Evolutionary conservation across 2,329 filamentous ascomycete species (phyloP).

Genomic region (Ophiostoma novo-ulmi): DNA sequence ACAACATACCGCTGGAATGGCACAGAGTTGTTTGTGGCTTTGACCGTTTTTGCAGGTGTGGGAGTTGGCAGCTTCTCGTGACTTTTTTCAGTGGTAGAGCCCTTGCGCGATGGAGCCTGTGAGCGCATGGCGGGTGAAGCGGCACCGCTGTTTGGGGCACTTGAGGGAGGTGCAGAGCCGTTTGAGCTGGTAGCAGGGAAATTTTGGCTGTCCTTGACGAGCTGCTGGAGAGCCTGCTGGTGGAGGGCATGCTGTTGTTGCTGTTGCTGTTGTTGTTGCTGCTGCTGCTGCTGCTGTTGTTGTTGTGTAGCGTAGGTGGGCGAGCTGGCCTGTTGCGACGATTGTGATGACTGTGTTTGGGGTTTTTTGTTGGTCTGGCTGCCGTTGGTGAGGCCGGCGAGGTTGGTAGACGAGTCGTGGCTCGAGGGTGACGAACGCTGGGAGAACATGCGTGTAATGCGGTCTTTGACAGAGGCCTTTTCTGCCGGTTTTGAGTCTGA

Average conservation of each 20-base stretch:
- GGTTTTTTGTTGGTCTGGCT: constrained; percentile 24
- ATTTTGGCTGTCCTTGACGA: constrained; percentile 31
- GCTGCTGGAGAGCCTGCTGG: constrained; percentile 22
- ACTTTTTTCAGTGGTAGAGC: constrained; percentile 42
- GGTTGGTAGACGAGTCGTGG: constrained; percentile 11
- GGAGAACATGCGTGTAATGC: constrained; percentile 60
- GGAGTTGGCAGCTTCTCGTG: constrained; percentile 31
- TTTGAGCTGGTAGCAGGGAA: constrained; percentile 25
- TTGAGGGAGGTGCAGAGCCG: constrained; percentile 30
- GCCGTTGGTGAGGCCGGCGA: constrained; percentile 28
- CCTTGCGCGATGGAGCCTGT: constrained; percentile 41
- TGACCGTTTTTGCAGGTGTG: constrained; percentile 36
- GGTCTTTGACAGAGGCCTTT: constrained; percentile 59
- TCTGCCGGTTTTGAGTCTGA: constrained; percentile 41
- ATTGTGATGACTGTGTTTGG: constrained; percentile 15
- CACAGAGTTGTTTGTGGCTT: constrained; percentile 34
- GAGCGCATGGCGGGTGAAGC: constrained; percentile 38
- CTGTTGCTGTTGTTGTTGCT: constrained; percentile 2
- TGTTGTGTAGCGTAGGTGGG: constrained; percentile 9
- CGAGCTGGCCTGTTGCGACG: constrained; percentile 12
- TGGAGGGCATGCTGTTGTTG: constrained; percentile 2
- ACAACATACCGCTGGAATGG: constrained; percentile 47
- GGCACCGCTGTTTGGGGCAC: constrained; percentile 24
- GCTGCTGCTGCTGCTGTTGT: neutral
- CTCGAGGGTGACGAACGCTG: constrained; percentile 36